Conservation (phyloP, 352 stramenopile species). For the Globisporangium carolinianum region DNA sequence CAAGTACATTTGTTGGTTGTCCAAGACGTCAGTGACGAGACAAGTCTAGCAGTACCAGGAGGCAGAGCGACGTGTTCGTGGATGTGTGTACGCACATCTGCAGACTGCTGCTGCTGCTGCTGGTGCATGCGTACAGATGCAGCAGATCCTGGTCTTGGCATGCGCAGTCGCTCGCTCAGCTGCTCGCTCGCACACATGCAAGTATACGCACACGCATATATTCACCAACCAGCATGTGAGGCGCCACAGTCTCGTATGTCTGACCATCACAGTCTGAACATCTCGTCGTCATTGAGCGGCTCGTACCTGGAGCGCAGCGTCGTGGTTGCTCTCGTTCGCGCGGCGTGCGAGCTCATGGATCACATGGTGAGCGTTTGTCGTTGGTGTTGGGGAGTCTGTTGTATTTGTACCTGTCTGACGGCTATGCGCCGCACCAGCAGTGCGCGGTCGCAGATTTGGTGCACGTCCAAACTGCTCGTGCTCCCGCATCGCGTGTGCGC, state of each 20-base stretch:
- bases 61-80: neutral
- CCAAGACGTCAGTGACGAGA: too few relatives aligned
- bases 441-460: conserved; percentile 43
- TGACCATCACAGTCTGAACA: neutral
- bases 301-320: conserved; percentile 3
- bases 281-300: neutral
- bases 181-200: conserved; percentile 6
- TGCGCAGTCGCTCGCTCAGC: conserved; percentile 41
- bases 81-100: neutral
- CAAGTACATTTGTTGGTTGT: too few relatives aligned
- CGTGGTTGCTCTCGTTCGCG: conserved; percentile 6
- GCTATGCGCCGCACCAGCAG: conserved; percentile 17
- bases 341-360: conserved; percentile 16
- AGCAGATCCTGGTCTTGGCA: conserved; percentile 30
- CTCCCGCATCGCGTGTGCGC: conserved; percentile 19
- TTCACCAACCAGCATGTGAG: neutral
- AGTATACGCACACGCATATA: neutral
- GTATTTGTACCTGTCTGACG: neutral
- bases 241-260: neutral
- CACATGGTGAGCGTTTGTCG: neutral
- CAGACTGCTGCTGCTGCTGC: neutral
- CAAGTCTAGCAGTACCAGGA: too few relatives aligned
- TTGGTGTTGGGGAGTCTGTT: neutral
- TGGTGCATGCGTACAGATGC: too few relatives aligned
- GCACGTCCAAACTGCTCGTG: conserved; percentile 44